Base-by-base conservation (phyloP, 2,329 filamentous ascomycete genomes). In the Epichloe typhina region DNA sequence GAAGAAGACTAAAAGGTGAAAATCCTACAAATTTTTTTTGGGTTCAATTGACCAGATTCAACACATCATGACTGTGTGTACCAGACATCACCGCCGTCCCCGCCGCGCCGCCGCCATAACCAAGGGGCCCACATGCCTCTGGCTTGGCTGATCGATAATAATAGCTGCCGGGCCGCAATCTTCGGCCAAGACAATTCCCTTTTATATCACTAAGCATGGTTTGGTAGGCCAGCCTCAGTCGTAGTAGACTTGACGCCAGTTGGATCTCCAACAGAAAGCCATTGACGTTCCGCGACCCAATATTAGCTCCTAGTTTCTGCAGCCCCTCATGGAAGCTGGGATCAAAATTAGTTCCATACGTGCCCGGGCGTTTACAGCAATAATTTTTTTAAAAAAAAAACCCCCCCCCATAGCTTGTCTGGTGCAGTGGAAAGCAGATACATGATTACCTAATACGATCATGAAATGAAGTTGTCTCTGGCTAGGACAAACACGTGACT, bases 1-100 rank as follows among this genome's bases (percentile, higher is more conserved):
- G 69, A 82, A 83, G 64, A 77, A 69, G 61, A 64, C 69, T 3
- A 81, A 76, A 66, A 70, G 75, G 59, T 79, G 66, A 74, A 23
- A 13, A 17, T 19, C 15, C 19, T 15, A 23, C 4, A 5, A 26
- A 2, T 21, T 15, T 23, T 23, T 35, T 21, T 47, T 19, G 37
- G 8, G 8, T 40, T n/a, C 19, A 38, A 31, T 47, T 11, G 12
- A 19, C 12, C 19, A 37, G n/a, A 35, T 15, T 17, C 26, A 47
- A 19, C 15, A 15, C 15, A 36, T 33, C 41, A n/a, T 45, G 19
- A n/a, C 41, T 44, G 17, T 41, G 36, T 26, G 8, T n/a, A 47
- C 13, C 31, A 31, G 31, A n/a, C n/a, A 13, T 26, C 35, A 6
- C 37, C 8, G 23, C 4, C 36, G 21, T 1, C 26, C 26, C 46